Evolutionary conservation across 257 asterid species (phyloP).

Genomic region (Thymus quinquecostatus): DNA sequence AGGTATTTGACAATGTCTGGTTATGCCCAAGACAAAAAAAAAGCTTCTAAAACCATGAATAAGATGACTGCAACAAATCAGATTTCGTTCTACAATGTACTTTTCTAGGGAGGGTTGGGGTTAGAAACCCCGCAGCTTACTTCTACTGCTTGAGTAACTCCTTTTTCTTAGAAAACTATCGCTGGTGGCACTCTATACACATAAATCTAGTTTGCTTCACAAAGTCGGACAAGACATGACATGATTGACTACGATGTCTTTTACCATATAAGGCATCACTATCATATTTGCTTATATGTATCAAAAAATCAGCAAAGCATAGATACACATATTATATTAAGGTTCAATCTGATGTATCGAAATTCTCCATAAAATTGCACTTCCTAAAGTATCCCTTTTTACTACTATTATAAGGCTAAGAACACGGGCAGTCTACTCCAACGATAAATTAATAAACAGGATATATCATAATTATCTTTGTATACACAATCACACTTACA

Average conservation of each 20-base stretch:
- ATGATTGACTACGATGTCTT: not conserved
- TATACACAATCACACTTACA: not conserved
- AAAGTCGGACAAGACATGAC: not conserved
- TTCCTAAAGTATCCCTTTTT: not conserved
- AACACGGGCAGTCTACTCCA: not conserved
- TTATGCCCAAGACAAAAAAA: not conserved
- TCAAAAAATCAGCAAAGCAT: not conserved
- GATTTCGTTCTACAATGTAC: not conserved
- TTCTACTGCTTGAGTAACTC: not conserved
- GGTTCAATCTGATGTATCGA: not conserved
- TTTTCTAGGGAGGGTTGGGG: not conserved
- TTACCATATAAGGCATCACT: not conserved
- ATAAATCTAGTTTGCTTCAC: not conserved
- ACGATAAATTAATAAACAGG: not conserved
- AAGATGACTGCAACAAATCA: not conserved
- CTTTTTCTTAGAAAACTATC: not conserved
- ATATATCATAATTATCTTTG: not conserved
- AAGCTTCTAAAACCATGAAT: not conserved
- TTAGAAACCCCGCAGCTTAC: not conserved
- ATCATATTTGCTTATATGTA: not conserved
- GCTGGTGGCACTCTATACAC: not conserved
- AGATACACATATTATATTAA: not conserved
- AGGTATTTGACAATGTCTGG: not conserved
- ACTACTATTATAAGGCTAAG: not conserved
- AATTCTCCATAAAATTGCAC: not conserved